Percentiles rank a stretch among this genome's conserved stretches.
These are phyloP conservation scores for Vaccinium darrowii DNA, from an alignment of 148 eudicot species.

Conservation along the genomic window DNA sequence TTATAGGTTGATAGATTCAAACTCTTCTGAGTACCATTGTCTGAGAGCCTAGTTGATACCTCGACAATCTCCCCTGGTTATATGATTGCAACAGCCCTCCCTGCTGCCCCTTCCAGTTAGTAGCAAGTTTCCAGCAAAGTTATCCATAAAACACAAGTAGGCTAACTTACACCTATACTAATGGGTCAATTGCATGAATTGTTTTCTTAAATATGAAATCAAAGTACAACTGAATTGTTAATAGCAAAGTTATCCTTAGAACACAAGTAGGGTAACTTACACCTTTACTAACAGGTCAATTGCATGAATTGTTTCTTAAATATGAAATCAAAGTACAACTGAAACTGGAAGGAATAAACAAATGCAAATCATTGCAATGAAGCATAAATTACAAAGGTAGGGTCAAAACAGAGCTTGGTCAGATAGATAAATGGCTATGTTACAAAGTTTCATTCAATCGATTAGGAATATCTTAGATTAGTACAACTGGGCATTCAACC, in stretches of 20 bases:
- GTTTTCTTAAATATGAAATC: neutral
- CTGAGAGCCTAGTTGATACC: neutral
- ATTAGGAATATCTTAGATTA: neutral
- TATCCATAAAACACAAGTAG: neutral
- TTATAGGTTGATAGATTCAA: neutral
- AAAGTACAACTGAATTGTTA: neutral
- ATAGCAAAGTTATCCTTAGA: neutral
- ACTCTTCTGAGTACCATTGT: neutral
- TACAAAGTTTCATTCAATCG: neutral
- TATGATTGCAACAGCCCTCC: neutral
- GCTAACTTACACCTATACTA: neutral
- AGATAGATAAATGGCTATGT: neutral
- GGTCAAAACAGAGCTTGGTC: neutral
- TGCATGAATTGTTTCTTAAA: neutral
- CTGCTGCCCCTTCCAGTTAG: neutral
- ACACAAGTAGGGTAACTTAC: neutral
- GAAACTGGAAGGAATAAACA: neutral
- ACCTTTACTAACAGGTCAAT: neutral
- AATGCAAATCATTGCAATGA: neutral
- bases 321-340: neutral
- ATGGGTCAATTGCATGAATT: neutral
- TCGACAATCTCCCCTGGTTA: neutral
- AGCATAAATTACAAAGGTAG: neutral
- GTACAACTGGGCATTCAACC: neutral
- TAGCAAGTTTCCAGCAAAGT: neutral